Percentiles rank a stretch among this genome's conserved stretches.
Conservation (phyloP, 2,329 filamentous ascomycete genomes). For the Diaporthe sp. region DNA sequence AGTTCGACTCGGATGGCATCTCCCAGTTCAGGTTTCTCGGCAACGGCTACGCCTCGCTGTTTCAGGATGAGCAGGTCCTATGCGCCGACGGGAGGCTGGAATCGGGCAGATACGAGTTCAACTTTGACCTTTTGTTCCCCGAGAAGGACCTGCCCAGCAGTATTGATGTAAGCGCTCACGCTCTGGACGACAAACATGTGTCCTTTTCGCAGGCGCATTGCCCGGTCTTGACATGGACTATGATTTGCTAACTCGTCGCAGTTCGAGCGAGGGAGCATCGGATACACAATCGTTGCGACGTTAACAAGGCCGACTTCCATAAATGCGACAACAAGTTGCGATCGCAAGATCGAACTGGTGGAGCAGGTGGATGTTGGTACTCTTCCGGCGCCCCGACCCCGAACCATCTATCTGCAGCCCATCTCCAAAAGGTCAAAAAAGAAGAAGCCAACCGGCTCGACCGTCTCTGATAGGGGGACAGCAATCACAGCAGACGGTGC, state of each 20-base stretch:
- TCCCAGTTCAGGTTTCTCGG: conserved; percentile 73
- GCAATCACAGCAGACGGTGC: conserved; percentile 50
- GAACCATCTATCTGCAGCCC: conserved; percentile 89
- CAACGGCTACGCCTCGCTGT: conserved; percentile 84
- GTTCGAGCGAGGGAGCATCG: conserved; percentile 96
- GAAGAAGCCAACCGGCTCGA: conserved; percentile 66
- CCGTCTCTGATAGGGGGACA: conserved; percentile 50
- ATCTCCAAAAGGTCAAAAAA: conserved; percentile 79
- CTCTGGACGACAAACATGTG: background rate
- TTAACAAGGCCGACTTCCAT: conserved; percentile 91
- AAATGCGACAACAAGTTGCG: conserved; percentile 82
- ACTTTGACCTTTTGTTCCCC: conserved; percentile 59
- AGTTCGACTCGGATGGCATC: conserved; percentile 51
- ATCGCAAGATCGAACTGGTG: conserved; percentile 83
- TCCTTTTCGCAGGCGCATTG: conserved; percentile 16
- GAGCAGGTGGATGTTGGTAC: conserved; percentile 89
- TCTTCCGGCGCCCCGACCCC: conserved; percentile 80
- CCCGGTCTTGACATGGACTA: background rate
- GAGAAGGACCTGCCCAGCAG: conserved; percentile 78
- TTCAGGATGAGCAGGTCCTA: conserved; percentile 85
- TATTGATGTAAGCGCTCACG: conserved; percentile 81
- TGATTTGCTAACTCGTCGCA: conserved; percentile 54
- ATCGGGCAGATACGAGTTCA: conserved; percentile 83
- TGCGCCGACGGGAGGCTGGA: conserved; percentile 84
- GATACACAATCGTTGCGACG: conserved; percentile 91